phyloP scores from a whole-genome alignment of 805 yeast genomes.

The Candida anglica region DNA sequence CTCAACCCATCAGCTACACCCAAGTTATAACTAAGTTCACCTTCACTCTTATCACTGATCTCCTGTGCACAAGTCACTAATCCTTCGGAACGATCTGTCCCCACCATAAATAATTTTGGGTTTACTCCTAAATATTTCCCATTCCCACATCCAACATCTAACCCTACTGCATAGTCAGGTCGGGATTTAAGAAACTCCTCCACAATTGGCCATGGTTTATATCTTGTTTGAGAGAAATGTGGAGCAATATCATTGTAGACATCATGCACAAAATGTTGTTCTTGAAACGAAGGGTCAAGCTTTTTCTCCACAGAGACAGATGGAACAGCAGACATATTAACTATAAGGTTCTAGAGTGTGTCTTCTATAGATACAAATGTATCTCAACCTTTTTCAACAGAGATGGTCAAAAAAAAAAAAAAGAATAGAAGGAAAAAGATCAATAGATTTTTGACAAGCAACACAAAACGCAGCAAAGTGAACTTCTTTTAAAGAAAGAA shows the following conservation, averaged over 20 bases:
- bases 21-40: slow-evolving; percentile 51
- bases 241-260: slow-evolving; percentile 90
- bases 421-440: no score
- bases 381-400: no score
- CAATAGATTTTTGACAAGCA: no score
- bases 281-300: slow-evolving; percentile 55
- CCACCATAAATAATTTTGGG: slow-evolving; percentile 62
- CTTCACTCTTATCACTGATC: slow-evolving; percentile 24
- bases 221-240: slow-evolving; percentile 91
- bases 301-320: slow-evolving; percentile 22
- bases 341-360: no score
- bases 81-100: slow-evolving; percentile 72
- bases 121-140: slow-evolving; percentile 86
- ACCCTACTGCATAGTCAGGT: slow-evolving; percentile 60
- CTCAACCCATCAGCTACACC: slow-evolving; percentile 78
- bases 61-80: slow-evolving; percentile 59
- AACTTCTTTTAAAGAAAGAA: no score
- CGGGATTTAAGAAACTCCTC: slow-evolving; percentile 56
- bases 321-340: slow-evolving; percentile 36
- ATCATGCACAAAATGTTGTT: slow-evolving; percentile 78
- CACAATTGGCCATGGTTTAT: slow-evolving; percentile 98
- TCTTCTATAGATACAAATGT: no score
- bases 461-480: no score
- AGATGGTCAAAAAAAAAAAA: no score
- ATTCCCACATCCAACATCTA: slow-evolving; percentile 96